phyloP scores from a whole-genome alignment of 805 yeast genomes.

The Nakazawaea peltata region DNA sequence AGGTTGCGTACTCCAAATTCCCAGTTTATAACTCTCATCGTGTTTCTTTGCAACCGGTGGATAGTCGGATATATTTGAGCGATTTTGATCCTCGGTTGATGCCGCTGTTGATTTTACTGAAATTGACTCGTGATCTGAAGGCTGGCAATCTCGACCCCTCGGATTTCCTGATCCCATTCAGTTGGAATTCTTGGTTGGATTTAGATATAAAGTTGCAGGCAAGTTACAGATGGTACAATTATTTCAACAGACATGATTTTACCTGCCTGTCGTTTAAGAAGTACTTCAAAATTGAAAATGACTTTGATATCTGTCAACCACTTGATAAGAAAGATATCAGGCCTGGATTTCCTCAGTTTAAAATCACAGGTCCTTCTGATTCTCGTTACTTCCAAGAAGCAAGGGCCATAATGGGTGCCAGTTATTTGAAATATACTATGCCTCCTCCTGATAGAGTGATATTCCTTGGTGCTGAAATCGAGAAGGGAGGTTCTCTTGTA shows the following conservation, averaged over 20 bases:
- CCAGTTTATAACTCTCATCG: neutral
- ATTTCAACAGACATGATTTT: conserved; percentile 10
- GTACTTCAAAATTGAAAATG: conserved; percentile 8
- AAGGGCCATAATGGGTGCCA: conserved; percentile 24
- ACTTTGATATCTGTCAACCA: conserved; percentile 6
- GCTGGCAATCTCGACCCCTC: conserved; percentile 15
- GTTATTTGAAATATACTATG: conserved; percentile 22
- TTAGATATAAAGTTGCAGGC: conserved; percentile 14
- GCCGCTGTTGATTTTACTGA: conserved; percentile 20
- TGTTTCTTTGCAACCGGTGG: no score
- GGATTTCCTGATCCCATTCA: conserved; percentile 20
- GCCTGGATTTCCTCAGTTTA: conserved; percentile 15
- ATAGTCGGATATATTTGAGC: neutral
- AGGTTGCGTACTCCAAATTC: conserved; percentile 3
- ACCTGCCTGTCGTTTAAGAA: conserved; percentile 14
- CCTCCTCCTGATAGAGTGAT: conserved; percentile 25
- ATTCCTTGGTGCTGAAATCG: conserved; percentile 22
- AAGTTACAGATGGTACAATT: conserved; percentile 9
- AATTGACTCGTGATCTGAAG: conserved; percentile 12
- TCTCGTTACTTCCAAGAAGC: conserved; percentile 20
- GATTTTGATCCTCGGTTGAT: conserved; percentile 25
- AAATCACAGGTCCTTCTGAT: conserved; percentile 17
- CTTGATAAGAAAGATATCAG: conserved; percentile 4
- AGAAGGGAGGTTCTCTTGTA: conserved; percentile 16
- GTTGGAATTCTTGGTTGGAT: conserved; percentile 25